Evolutionary conservation across 352 stramenopile genomes (phyloP), one percentile per base, ranked within the genome.

Genomic region (Globisporangium perplexum): DNA sequence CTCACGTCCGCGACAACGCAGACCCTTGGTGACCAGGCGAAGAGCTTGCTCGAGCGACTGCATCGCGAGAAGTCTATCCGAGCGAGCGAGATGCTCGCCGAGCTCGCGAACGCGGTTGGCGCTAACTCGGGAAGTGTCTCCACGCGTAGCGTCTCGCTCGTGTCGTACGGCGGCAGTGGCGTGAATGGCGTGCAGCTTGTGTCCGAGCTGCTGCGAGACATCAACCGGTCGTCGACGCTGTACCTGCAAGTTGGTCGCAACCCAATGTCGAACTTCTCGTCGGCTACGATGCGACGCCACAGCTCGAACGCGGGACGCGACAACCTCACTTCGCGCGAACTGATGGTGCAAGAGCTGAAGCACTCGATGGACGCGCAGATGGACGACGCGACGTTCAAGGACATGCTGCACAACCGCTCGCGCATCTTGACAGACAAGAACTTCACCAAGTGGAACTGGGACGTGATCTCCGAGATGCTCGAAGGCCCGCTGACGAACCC

Each of bases 371-470:
- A 95, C 63, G 78, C 83, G 28, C 83, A 93, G 62, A 93, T 95
- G 75, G 83, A 93, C 36, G 85, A 95, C 60, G 73, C 71, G 5
- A 95, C 85, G 0, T 95, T 95, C 64, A 95, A 93, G 52, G 84
- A 95, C 46, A 91, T 93, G 79, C 70, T 95, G 8, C 76, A 95
- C 55, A 93, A 83, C 35, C 85, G 86, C 14, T 90, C 79, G 23
- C 83, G 79, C 18, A 87, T 96, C 23, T 59, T 96, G 10, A 84
- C 69, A 4, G 87, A 93, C 65, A 96, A 96, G 52, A 93, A 96
- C 53, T 96, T 88, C 64, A 93, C 78, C 45, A 92, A 92, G 53
- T 96, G 87, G 87, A 93, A 96, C 59, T 96, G 87, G 87, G 83
- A 94, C 50, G 89, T 96, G 54, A 94, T 96, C 58, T 88, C 85